phyloP scores from a whole-genome alignment of 306 rosid species.

The Begonia fuchsioides region DNA sequence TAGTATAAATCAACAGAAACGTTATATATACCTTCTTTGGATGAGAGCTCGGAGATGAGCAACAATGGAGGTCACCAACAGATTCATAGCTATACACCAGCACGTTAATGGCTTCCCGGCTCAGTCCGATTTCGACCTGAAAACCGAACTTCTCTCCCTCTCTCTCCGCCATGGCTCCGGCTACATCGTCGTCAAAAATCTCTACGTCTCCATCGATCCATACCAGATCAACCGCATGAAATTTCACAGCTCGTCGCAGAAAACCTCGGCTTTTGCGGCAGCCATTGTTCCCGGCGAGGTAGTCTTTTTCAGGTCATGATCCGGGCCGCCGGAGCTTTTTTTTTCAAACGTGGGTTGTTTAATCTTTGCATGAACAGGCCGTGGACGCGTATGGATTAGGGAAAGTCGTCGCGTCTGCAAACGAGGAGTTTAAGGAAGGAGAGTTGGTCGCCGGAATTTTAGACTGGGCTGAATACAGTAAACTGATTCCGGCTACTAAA shows the following conservation, averaged over 20 bases:
- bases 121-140: slow-evolving; percentile 41
- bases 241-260: slow-evolving; percentile 24
- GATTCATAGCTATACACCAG: slow-evolving; percentile 19
- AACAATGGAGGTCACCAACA: slow-evolving; percentile 46
- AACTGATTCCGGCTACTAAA: slow-evolving; percentile 22
- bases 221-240: slow-evolving; percentile 58
- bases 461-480: slow-evolving; percentile 61
- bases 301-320: neutral
- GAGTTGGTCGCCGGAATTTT: slow-evolving; percentile 54
- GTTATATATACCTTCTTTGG: too few relatives aligned
- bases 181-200: slow-evolving; percentile 36
- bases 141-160: slow-evolving; percentile 14
- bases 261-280: slow-evolving; percentile 10
- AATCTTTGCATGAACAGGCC: slow-evolving; percentile 10
- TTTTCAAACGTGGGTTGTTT: too few relatives aligned
- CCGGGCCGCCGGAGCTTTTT: too few relatives aligned
- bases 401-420: slow-evolving; percentile 47
- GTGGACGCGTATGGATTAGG: slow-evolving; percentile 39
- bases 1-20: too few relatives aligned
- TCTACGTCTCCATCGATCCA: slow-evolving; percentile 52
- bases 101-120: slow-evolving; percentile 31
- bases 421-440: slow-evolving; percentile 36
- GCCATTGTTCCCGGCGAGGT: slow-evolving; percentile 36
- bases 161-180: slow-evolving; percentile 23
- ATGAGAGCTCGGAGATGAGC: neutral